Percentiles rank a stretch among this genome's conserved stretches.
Evolutionary conservation across 2,329 filamentous ascomycete species (phyloP).

Genomic region (Aspergillus sclerotialis): DNA sequence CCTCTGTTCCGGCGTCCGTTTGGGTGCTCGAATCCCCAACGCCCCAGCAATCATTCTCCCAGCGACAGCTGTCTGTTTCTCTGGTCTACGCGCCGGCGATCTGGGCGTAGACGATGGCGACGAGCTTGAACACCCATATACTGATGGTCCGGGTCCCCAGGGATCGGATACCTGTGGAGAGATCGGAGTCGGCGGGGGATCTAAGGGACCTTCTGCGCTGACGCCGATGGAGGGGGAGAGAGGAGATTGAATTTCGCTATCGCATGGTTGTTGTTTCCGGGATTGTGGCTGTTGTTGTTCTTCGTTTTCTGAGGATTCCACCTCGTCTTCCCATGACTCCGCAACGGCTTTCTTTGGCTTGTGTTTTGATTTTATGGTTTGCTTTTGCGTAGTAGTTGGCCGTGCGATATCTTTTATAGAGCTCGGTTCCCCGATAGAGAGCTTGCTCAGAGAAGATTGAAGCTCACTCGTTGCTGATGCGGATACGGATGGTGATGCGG

Average conservation of each 20-base stretch:
- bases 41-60: conserved; percentile 83
- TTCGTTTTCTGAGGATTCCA: conserved; percentile 23
- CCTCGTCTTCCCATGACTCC: conserved; percentile 75
- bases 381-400: conserved; percentile 7
- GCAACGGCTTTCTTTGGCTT: conserved; percentile 40
- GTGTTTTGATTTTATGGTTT: conserved; percentile 7
- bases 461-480: conserved; percentile 18
- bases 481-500: conserved; percentile 9
- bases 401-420: conserved; percentile 22
- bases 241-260: conserved; percentile 17
- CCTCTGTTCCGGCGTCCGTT: conserved; percentile 78
- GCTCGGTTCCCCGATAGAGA: conserved; percentile 23
- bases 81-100: conserved; percentile 49
- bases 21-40: conserved; percentile 71
- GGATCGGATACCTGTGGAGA: conserved; percentile 40
- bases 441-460: conserved; percentile 23
- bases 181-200: conserved; percentile 63
- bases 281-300: conserved; percentile 3
- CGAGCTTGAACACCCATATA: conserved; percentile 8
- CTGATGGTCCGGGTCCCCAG: conserved; percentile 10
- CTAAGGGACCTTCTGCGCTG: conserved; percentile 28
- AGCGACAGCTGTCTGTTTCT: conserved; percentile 91
- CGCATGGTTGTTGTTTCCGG: conserved; percentile 16
- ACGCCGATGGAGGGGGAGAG: conserved; percentile 20
- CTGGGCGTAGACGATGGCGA: conserved; percentile 9